phyloP scores from a whole-genome alignment of 441 rosid genomes.

The Croton laevigatus region DNA sequence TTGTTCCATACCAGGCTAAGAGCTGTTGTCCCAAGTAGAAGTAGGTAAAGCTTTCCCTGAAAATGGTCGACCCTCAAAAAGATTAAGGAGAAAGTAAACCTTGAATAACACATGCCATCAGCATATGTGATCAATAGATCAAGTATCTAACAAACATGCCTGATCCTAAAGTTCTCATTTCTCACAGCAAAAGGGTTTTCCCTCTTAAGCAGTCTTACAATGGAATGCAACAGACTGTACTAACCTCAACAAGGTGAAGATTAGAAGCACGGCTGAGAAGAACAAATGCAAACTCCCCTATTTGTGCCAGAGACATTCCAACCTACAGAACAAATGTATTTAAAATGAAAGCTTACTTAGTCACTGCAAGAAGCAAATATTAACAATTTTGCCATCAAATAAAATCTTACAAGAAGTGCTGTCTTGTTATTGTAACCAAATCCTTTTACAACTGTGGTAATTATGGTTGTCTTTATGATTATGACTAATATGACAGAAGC shows the following conservation, averaged over 20 bases:
- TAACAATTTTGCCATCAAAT: slow-evolving; percentile 2
- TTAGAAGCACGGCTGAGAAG: slow-evolving; percentile 96
- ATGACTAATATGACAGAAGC: slow-evolving; percentile 90
- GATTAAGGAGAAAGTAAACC: not conserved
- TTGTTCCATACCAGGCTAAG: slow-evolving; percentile 66
- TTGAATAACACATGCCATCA: not conserved
- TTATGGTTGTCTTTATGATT: slow-evolving; percentile 75
- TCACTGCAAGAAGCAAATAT: not conserved
- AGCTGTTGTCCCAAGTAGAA: slow-evolving; percentile 95
- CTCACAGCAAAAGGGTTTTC: not conserved
- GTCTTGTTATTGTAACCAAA: slow-evolving; percentile 91
- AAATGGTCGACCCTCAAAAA: slow-evolving; percentile 10
- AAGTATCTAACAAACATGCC: not conserved
- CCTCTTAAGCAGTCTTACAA: slow-evolving; percentile 1
- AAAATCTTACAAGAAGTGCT: slow-evolving; percentile 71
- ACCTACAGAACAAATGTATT: slow-evolving; percentile 42
- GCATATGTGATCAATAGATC: not conserved
- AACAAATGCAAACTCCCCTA: slow-evolving; percentile 96
- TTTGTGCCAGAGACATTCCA: slow-evolving; percentile 95
- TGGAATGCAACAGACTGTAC: slow-evolving; percentile 12
- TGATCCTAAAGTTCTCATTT: slow-evolving; percentile 1
- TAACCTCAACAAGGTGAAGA: slow-evolving; percentile 82
- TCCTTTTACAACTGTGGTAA: slow-evolving; percentile 75
- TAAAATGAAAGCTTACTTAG: slow-evolving; percentile 16
- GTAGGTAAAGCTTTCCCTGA: slow-evolving; percentile 85